These are phyloP conservation scores for Aspergillus thermomutatus DNA, from an alignment of 2,329 filamentous ascomycete genomes.

Conservation along the genomic window DNA sequence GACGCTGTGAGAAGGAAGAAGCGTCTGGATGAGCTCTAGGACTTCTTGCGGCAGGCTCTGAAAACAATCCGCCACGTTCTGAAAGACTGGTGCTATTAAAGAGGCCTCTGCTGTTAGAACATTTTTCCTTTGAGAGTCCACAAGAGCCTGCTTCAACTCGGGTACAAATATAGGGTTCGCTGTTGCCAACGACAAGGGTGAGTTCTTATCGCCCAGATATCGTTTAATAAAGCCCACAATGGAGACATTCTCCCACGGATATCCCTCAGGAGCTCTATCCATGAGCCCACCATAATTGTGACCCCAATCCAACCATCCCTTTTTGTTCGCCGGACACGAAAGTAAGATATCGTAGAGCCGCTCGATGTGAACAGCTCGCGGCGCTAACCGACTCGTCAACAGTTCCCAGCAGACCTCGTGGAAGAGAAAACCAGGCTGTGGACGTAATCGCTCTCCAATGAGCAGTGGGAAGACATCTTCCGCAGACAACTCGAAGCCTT, in stretches of 20 bases:
- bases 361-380: constrained; percentile 11
- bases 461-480: constrained; percentile 13
- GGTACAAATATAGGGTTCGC: neutral
- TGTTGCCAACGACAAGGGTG: constrained; percentile 5
- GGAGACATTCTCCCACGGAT: constrained; percentile 13
- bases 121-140: too few species aligned
- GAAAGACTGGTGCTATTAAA: constrained; percentile 1
- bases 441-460: neutral
- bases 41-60: constrained; percentile 14
- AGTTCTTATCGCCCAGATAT: constrained; percentile 3
- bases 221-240: constrained; percentile 4
- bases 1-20: constrained; percentile 12
- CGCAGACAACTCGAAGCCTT: neutral
- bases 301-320: constrained; percentile 14
- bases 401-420: constrained; percentile 21
- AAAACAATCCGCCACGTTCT: constrained; percentile 12
- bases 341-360: constrained; percentile 19
- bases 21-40: constrained; percentile 15
- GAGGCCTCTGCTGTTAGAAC: neutral
- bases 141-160: constrained; percentile 4
- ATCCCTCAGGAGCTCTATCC: constrained; percentile 3
- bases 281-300: constrained; percentile 16
- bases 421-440: constrained; percentile 15
- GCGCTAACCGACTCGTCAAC: constrained; percentile 10
- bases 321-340: constrained; percentile 10